Evolutionary conservation across 495 filamentous ascomycete genomes (phyloP).

Genomic region (Lentithecium fluviatile): DNA sequence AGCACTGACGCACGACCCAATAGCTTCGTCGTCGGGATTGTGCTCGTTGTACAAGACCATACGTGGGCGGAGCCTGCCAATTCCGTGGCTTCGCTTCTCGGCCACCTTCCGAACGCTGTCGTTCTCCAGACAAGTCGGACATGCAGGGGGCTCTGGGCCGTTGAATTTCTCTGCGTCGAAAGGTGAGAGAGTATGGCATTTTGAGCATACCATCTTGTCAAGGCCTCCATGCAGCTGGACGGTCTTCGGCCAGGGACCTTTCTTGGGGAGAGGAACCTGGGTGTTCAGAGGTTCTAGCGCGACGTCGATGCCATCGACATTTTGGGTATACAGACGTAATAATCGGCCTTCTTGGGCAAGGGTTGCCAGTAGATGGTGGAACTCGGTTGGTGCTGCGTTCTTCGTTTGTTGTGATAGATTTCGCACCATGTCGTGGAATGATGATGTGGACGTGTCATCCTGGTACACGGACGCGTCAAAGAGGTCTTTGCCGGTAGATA

Average conservation of each 20-base stretch:
- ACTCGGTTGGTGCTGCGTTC: slow-evolving; percentile 76
- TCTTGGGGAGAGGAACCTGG: slow-evolving; percentile 66
- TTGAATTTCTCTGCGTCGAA: slow-evolving; percentile 80
- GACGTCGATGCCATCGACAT: slow-evolving; percentile 93
- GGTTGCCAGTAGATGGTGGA: slow-evolving; percentile 91
- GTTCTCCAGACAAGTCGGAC: slow-evolving; percentile 68
- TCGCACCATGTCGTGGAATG: slow-evolving; percentile 95
- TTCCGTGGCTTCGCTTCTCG: slow-evolving; percentile 89
- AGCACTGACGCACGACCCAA: slow-evolving; percentile 80
- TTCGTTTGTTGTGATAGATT: slow-evolving; percentile 73
- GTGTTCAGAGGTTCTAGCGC: slow-evolving; percentile 77
- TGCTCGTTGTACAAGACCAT: slow-evolving; percentile 98
- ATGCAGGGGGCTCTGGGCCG: slow-evolving; percentile 80
- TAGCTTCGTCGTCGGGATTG: slow-evolving; percentile 93
- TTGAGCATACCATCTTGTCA: slow-evolving; percentile 92
- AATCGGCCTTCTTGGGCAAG: slow-evolving; percentile 85
- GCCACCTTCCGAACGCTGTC: slow-evolving; percentile 75
- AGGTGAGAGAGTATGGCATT: slow-evolving; percentile 73
- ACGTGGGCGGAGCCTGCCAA: slow-evolving; percentile 83
- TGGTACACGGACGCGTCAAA: slow-evolving; percentile 98
- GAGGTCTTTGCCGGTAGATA: slow-evolving; percentile 89
- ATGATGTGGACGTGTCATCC: slow-evolving; percentile 77
- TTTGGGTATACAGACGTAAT: slow-evolving; percentile 92
- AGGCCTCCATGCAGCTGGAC: slow-evolving; percentile 94
- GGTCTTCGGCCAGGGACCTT: slow-evolving; percentile 89